Evolutionary conservation across 306 rosid species (phyloP).

Genomic region (Trifolium repens): DNA sequence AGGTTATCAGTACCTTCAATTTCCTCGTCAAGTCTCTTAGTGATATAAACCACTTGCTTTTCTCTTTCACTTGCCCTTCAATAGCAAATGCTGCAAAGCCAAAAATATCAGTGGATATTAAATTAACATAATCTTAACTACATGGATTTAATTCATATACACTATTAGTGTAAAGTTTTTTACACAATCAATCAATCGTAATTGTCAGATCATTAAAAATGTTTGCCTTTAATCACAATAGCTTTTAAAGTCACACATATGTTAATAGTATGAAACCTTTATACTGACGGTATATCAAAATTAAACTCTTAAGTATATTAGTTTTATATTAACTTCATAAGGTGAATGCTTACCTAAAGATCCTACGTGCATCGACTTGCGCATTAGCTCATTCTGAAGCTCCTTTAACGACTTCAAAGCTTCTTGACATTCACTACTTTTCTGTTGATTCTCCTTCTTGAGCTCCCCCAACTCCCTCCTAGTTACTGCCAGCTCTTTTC

Average conservation of each 20-base stretch:
- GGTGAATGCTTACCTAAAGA: slow-evolving; percentile 69
- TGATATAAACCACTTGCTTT: slow-evolving; percentile 84
- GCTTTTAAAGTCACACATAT: background rate
- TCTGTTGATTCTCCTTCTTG: slow-evolving; percentile 65
- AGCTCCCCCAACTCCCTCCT: slow-evolving; percentile 64
- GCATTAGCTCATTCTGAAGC: slow-evolving; percentile 97
- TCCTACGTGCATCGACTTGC: slow-evolving; percentile 99
- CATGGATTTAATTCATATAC: background rate
- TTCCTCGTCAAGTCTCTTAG: slow-evolving; percentile 82
- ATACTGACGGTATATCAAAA: background rate
- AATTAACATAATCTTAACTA: slow-evolving; percentile 18
- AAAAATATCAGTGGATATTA: slow-evolving; percentile 31
- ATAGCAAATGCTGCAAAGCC: slow-evolving; percentile 80
- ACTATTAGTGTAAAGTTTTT: background rate
- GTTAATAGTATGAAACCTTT: background rate
- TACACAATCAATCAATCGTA: background rate
- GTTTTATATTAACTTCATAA: too few species aligned
- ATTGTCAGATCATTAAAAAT: background rate
- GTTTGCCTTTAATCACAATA: background rate
- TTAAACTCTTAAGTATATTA: background rate
- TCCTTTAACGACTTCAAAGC: slow-evolving; percentile 78
- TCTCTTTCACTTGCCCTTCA: slow-evolving; percentile 97
- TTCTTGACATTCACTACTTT: slow-evolving; percentile 77
- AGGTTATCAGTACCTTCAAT: slow-evolving; percentile 61
- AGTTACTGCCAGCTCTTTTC: slow-evolving; percentile 63